A percentile compares a stretch with the other conserved stretches of the same genome.
Evolutionary conservation across 495 filamentous ascomycete species (phyloP).

Genomic region (Friedmanniomyces simplex): DNA sequence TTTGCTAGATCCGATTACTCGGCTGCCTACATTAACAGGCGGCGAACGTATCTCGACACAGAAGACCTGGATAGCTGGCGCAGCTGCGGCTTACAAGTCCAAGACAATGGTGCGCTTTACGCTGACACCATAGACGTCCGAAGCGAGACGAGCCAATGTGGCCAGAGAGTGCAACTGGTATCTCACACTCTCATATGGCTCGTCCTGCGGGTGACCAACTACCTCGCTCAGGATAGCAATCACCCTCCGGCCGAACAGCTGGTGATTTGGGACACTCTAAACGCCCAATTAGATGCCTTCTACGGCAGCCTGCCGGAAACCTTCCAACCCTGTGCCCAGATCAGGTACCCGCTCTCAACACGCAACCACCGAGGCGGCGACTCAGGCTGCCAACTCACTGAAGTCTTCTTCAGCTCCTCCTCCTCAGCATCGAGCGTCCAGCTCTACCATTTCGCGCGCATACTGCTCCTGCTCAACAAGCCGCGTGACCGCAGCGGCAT

Average conservation of each 20-base stretch:
- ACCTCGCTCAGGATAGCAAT: slow-evolving; percentile 42
- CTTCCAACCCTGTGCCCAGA: slow-evolving; percentile 43
- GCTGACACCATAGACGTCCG: slow-evolving; percentile 36
- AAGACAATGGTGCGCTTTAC: slow-evolving; percentile 38
- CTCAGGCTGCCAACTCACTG: slow-evolving; percentile 38
- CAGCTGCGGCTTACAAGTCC: slow-evolving; percentile 47
- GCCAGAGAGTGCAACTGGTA: slow-evolving; percentile 44
- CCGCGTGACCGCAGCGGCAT: slow-evolving; percentile 37
- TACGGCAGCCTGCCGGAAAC: slow-evolving; percentile 46
- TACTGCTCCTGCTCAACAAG: slow-evolving; percentile 51
- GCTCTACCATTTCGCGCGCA: slow-evolving; percentile 55
- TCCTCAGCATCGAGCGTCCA: slow-evolving; percentile 56
- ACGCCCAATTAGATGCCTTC: slow-evolving; percentile 49
- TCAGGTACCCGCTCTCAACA: slow-evolving; percentile 13
- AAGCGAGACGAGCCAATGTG: slow-evolving; percentile 45
- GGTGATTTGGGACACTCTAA: slow-evolving; percentile 45
- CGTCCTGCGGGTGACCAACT: slow-evolving; percentile 52
- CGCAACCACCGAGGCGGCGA: slow-evolving; percentile 14
- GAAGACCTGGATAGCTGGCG: slow-evolving; percentile 51
- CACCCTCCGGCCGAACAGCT: slow-evolving; percentile 35
- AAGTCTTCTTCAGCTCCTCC: slow-evolving; percentile 53
- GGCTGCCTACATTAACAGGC: slow-evolving; percentile 45
- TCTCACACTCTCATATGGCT: slow-evolving; percentile 55
- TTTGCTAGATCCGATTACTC: slow-evolving; percentile 55
- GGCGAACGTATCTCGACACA: slow-evolving; percentile 49